A percentile compares a stretch with the other conserved stretches of the same genome.
These are phyloP conservation scores for Aspergillus cristatus DNA, from an alignment of 495 filamentous ascomycete genomes.

Conservation along the genomic window DNA sequence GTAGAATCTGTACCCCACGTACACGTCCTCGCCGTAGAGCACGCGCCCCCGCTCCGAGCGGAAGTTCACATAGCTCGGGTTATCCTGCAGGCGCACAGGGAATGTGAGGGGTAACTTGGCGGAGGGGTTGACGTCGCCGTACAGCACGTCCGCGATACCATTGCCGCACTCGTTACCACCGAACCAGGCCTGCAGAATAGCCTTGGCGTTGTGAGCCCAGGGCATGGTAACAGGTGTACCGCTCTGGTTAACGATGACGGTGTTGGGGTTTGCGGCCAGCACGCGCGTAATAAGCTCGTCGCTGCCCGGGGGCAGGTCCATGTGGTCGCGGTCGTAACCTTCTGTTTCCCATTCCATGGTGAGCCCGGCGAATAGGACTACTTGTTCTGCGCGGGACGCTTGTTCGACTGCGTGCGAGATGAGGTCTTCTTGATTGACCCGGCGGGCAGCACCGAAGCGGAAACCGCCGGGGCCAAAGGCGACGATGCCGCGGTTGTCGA, in stretches of 20 bases:
- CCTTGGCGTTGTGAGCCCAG: constrained; percentile 59
- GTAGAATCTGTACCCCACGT: constrained; percentile 78
- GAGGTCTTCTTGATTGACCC: constrained; percentile 56
- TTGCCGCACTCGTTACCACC: constrained; percentile 60
- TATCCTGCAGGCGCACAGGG: constrained; percentile 59
- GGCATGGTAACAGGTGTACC: constrained; percentile 83
- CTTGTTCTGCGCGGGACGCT: constrained; percentile 59
- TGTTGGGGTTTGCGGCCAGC: constrained; percentile 58
- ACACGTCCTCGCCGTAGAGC: constrained; percentile 71
- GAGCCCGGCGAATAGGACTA: constrained; percentile 69
- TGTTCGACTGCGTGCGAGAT: constrained; percentile 53
- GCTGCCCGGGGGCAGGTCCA: constrained; percentile 72
- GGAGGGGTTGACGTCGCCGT: constrained; percentile 47
- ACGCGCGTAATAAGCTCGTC: constrained; percentile 66
- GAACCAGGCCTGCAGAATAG: constrained; percentile 69
- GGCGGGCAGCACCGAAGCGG: constrained; percentile 66
- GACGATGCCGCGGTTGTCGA: constrained; percentile 41
- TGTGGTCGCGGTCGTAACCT: constrained; percentile 72
- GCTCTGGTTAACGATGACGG: constrained; percentile 73
- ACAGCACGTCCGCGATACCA: constrained; percentile 49
- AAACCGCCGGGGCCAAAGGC: constrained; percentile 62
- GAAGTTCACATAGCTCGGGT: constrained; percentile 69
- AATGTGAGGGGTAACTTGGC: constrained; percentile 52
- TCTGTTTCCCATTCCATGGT: constrained; percentile 86
- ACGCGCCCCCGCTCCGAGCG: constrained; percentile 69